Evolutionary conservation across 208 protist genomes (phyloP), one percentile per base, ranked within the genome.

Genomic region (Leishmania turanica): DNA sequence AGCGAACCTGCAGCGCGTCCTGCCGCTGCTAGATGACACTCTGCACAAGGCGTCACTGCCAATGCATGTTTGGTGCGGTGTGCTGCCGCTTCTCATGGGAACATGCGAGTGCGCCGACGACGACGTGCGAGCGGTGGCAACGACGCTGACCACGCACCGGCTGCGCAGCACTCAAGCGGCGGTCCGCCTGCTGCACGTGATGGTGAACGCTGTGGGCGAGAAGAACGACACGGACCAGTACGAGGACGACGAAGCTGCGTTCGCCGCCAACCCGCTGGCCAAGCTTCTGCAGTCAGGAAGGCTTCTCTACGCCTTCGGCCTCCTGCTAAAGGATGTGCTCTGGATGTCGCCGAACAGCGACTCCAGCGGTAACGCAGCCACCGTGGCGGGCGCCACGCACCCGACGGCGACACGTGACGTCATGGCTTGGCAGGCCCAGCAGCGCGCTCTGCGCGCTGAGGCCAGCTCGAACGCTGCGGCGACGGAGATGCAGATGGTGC

Each of bases 171-270:
- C 78, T 21, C 90, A 90, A 71, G 78, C 85, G 6, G 89, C 90
- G 34, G 78, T 94, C 24, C 83, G 91, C 24, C 88, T 93, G 13
- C 79, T 97, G 24, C 87, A 92, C 78, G 54, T 82, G 13, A 70
- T 89, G 31, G 85, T 92, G 19, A 84, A 90, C 58, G 84, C 84
- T 34, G 77, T 94, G 27, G 90, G 90, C 34, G 88, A 90, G 83
- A 42, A 89, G 21, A 93, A 94, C 75, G 74, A 76, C 42, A 65
- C 64, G 19, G 77, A 83, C n/a, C 24, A 56, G 3, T 49, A 78
- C 21, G 87, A 79, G 53, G 93, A 95, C 66, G 93, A 97, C 81
- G 93, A 97, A 53, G 79, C 69, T 19, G 91, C 90, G 34, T 97
- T 97, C 77, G 84, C 85, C n/a, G 62, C 79, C 15, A 97, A 97